Percentiles rank a stretch among this genome's conserved stretches.
Conservation (phyloP, 2,329 filamentous ascomycete species). For the Pseudophaeomoniella oleicola region DNA sequence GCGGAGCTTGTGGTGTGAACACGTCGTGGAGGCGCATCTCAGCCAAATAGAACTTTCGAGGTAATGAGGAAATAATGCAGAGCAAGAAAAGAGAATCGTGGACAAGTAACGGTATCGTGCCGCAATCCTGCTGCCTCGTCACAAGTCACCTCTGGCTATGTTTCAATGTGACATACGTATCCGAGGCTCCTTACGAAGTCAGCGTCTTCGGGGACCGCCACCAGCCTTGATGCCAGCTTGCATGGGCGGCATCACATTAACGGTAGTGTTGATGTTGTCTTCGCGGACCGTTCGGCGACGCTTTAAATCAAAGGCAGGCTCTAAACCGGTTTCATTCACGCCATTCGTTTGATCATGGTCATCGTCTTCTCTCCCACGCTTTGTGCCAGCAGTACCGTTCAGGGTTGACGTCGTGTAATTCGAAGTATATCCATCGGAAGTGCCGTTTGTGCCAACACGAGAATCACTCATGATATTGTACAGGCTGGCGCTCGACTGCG, state of each 20-base stretch:
- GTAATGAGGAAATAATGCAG: no score
- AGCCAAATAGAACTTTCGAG: no score
- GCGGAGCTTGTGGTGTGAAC: no score
- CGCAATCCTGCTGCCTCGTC: no score
- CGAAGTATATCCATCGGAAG: conserved; percentile 56
- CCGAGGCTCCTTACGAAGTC: conserved; percentile 7
- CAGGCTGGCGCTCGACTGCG: conserved; percentile 57
- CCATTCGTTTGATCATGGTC: conserved; percentile 41
- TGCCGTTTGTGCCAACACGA: conserved; percentile 49
- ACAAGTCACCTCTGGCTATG: no score
- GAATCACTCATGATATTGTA: conserved; percentile 85
- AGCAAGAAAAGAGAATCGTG: no score
- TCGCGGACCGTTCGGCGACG: conserved; percentile 66
- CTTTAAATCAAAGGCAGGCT: conserved; percentile 51
- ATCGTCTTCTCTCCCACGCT: conserved; percentile 51
- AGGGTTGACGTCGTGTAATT: conserved; percentile 53
- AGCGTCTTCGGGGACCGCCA: conserved; percentile 22
- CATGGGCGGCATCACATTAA: conserved; percentile 23
- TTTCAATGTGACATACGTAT: conserved; percentile 4
- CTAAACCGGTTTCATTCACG: no score
- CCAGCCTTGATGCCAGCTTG: conserved; percentile 30
- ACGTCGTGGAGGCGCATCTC: no score
- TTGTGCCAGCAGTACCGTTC: conserved; percentile 47
- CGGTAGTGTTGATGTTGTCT: conserved; percentile 30
- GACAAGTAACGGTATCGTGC: no score